A percentile compares a stretch with the other conserved stretches of the same genome.
phyloP scores from a whole-genome alignment of 176 grass and related monocot genomes.

The Hyparrhenia diplandra region DNA sequence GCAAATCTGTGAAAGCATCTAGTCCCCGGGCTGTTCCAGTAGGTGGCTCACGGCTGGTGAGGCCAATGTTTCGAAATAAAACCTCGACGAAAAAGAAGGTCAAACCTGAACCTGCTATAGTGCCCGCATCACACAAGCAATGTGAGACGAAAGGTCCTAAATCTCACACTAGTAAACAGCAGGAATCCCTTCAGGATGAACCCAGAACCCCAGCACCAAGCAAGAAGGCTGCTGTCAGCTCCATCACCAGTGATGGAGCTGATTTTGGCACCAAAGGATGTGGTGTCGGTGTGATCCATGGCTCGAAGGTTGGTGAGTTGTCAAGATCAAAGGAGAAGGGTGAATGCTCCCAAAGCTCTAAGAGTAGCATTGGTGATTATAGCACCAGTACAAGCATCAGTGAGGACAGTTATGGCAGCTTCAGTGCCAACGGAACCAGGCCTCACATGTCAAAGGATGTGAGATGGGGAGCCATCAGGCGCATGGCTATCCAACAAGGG shows the following conservation, averaged over 20 bases:
- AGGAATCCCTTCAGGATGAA: slow-evolving; percentile 39
- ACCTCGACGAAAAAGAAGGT: slow-evolving; percentile 73
- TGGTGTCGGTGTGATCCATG: slow-evolving; percentile 26
- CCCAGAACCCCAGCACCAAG: slow-evolving; percentile 36
- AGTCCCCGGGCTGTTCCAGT: slow-evolving; percentile 54
- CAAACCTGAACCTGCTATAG: slow-evolving; percentile 52
- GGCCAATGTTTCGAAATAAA: slow-evolving; percentile 68
- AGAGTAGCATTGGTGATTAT: slow-evolving; percentile 97
- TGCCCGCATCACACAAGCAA: slow-evolving; percentile 9
- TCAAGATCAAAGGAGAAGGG: slow-evolving; percentile 84
- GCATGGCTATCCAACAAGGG: slow-evolving; percentile 63
- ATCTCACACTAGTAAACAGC: slow-evolving; percentile 23
- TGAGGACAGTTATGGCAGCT: slow-evolving; percentile 80
- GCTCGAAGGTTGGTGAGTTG: slow-evolving; percentile 37
- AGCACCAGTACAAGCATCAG: slow-evolving; percentile 93
- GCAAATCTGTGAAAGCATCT: slow-evolving; percentile 56
- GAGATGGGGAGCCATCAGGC: slow-evolving; percentile 77
- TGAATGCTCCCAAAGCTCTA: slow-evolving; percentile 91
- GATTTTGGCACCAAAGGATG: slow-evolving; percentile 38
- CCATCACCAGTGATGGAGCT: neutral
- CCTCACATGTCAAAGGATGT: slow-evolving; percentile 98
- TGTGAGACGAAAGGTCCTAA: slow-evolving; percentile 38
- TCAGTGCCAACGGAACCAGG: slow-evolving; percentile 60
- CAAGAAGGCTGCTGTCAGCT: slow-evolving; percentile 31
- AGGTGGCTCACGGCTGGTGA: slow-evolving; percentile 49